Percentiles rank a stretch among this genome's conserved stretches.
These are phyloP conservation scores for Mycena sp. DNA, from an alignment of 1,284 basidiomycete species.

Conservation along the genomic window DNA sequence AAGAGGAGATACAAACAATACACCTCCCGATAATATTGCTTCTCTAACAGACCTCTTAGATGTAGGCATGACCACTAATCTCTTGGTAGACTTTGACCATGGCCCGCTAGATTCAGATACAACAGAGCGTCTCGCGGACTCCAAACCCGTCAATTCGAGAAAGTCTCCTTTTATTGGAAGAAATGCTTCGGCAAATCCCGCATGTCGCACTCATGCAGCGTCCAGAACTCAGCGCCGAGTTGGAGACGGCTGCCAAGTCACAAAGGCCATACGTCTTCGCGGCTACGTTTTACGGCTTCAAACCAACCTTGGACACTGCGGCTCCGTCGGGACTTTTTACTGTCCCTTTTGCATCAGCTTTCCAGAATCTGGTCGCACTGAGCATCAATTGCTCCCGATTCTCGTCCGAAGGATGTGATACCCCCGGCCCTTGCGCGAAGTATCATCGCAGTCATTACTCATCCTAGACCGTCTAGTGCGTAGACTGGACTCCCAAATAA, in stretches of 20 bases:
- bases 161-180: constrained; percentile 60
- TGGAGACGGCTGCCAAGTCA: constrained; percentile 40
- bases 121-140: constrained; percentile 39
- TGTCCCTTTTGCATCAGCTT: constrained; percentile 63
- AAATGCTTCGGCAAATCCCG: constrained; percentile 63
- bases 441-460: constrained; percentile 57
- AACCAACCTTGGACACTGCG: constrained; percentile 36
- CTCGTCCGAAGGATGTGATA: constrained; percentile 43
- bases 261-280: constrained; percentile 64
- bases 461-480: constrained; percentile 61
- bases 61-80: constrained; percentile 50
- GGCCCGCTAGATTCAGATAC: constrained; percentile 47
- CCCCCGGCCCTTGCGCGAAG: constrained; percentile 51
- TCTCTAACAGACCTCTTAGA: constrained; percentile 70
- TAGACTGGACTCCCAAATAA: constrained; percentile 50
- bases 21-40: constrained; percentile 84
- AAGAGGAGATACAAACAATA: constrained; percentile 84
- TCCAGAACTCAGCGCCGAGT: constrained; percentile 52
- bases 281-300: constrained; percentile 66
- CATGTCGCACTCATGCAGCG: constrained; percentile 59
- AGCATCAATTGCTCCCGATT: constrained; percentile 54
- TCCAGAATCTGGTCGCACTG: constrained; percentile 62
- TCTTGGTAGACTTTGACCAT: constrained; percentile 4
- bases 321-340: constrained; percentile 38
- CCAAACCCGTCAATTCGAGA: constrained; percentile 48